Evolutionary conservation across 2,329 filamentous ascomycete genomes (phyloP), one percentile per base, ranked within the genome.

Genomic region (Sporothrix schenckii): DNA sequence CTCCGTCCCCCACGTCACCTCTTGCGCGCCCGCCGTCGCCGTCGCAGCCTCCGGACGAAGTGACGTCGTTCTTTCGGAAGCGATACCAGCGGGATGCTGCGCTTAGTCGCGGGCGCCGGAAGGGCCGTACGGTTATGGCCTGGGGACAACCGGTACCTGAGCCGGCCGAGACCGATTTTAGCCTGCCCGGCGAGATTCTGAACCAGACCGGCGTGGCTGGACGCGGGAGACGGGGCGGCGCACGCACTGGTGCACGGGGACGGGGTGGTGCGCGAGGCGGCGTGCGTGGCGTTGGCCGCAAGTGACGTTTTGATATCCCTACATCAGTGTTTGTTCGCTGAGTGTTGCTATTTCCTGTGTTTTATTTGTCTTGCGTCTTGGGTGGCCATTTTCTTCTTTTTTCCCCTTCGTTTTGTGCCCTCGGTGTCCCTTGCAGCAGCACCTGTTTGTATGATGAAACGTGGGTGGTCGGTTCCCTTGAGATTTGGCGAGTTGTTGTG

Each of bases 41-140:
- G 19, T 74, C 80, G 21, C 76, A 80, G 39, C 81, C 82, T 13
- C 79, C 79, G 2, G 86, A 84, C 71, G 90, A 92, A 50, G 93
- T 97, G 77, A 91, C 84, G n/a, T 97, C 92, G 0, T 97, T 97
- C 81, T 98, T 93, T 78, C 80, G 85, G 21, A 93, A 95, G 80
- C 88, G 86, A 30, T 89, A 96, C 76, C 86, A 94, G 72, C 90
- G 94, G 34, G 92, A 93, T 27, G 88, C 89, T 7, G 93, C 94
- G 11, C 80, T 97, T n/a, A 90, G 88, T 72, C 89, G 88, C 74
- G 84, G 88, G 65, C 86, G 93, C 47, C 88, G 92, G 68, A 87
- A 89, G 66, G 88, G 88, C 56, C 86, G 92, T 66, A 91, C 86
- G 67, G 84, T 89, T 19, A 83, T 91, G 63, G 94, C 94, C 3